Conservation (phyloP, 352 stramenopile species). For the Pythium rhizo-oryzae region DNA sequence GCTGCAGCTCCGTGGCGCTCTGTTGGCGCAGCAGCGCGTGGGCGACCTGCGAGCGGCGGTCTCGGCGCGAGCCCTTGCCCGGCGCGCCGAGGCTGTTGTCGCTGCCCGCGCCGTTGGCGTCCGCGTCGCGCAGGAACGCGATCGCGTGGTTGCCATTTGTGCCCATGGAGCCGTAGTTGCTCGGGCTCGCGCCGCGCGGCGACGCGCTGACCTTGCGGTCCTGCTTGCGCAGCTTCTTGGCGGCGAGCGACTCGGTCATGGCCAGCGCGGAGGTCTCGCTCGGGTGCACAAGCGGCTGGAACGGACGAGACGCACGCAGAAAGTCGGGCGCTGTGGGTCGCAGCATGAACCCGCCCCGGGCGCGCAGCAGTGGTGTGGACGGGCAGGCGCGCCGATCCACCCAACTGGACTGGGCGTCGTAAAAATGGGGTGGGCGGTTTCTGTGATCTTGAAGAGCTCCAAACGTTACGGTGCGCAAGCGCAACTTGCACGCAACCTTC, state of each 20-base stretch:
- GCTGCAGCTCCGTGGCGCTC: slow-evolving; percentile 55
- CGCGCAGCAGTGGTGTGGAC: not conserved
- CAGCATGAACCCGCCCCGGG: slow-evolving; percentile 1
- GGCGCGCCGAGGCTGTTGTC: slow-evolving; percentile 1
- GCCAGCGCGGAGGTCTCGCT: not conserved
- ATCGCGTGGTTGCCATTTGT: not conserved
- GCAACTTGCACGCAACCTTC: not conserved
- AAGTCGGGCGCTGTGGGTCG: slow-evolving; percentile 8
- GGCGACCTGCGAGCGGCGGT: slow-evolving; percentile 67
- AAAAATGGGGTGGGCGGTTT: not conserved
- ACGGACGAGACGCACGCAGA: slow-evolving; percentile 8
- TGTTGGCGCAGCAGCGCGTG: slow-evolving; percentile 67
- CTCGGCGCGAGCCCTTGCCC: slow-evolving; percentile 11
- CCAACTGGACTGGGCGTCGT: not conserved
- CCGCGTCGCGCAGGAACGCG: not conserved
- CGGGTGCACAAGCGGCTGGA: slow-evolving; percentile 14
- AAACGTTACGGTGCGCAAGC: not conserved
- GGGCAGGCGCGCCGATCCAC: not conserved
- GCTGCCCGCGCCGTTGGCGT: not conserved
- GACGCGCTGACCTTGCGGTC: too few relatives aligned
- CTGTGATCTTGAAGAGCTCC: not conserved
- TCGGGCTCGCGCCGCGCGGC: not conserved
- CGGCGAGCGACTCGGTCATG: not conserved
- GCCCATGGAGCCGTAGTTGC: slow-evolving; percentile 19
- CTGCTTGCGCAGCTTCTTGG: slow-evolving; percentile 3